Base-by-base conservation (phyloP, 1,284 basidiomycete species). In the Stygiomarasmius scandens region DNA sequence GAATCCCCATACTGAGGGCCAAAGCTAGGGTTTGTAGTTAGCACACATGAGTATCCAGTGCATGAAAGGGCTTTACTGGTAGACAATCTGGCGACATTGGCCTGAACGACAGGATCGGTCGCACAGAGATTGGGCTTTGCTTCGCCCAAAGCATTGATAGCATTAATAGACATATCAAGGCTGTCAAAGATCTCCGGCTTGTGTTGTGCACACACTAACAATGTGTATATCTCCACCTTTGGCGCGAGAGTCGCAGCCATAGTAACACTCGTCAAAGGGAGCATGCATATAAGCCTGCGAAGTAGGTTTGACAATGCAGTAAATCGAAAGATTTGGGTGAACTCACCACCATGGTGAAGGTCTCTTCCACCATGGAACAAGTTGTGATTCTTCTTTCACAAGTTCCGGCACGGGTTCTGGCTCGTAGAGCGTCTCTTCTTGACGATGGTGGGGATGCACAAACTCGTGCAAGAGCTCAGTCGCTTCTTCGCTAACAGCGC, bases 71-170 rank as follows among this genome's bases (percentile, higher is more conserved):
- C 50, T 45, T 65, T 63, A 89, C 89, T 77, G 67, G 88, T 82
- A 48, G 77, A 79, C 32, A 92, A 70, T 66, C 81, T 84, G 5
- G 92, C 89, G 5, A 89, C 89, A 4, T 81, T 82, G 16, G 86
- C 89, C 66, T 86, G 85, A 0, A 94, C 89, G 5, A 80, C 77
- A 0, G 90, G 87, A 66, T 93, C 90, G 22, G 82, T 76, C 24
- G 86, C 82, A 66, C 92, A 95, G 14, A 67, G 65, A 51, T 72
- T 72, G 11, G 56, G 49, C 51, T 49, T 47, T 41, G 23, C 9
- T 14, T 24, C 19, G 36, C n/a, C n/a, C n/a, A n/a, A n/a, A n/a
- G n/a, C n/a, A n/a, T n/a, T n/a, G n/a, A 22, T 23, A 29, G 27
- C 24, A 44, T 52, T 22, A 19, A 52, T 52, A n/a, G 27, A 54